These are phyloP conservation scores for Parmelia sp. DNA, from an alignment of 495 filamentous ascomycete genomes.

Conservation along the genomic window DNA sequence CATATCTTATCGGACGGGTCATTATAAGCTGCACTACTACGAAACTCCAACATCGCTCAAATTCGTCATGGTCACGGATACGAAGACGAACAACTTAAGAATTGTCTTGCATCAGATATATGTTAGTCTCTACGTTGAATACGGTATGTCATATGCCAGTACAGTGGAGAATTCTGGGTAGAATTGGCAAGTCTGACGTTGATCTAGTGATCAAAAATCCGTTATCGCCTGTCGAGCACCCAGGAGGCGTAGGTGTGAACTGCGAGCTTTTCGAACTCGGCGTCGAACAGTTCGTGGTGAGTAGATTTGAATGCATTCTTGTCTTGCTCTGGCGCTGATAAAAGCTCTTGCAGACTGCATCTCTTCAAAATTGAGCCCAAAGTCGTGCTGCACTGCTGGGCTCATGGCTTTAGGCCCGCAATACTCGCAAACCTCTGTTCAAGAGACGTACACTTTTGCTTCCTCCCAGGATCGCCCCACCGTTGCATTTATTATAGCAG, in stretches of 20 bases:
- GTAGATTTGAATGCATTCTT: conserved; percentile 19
- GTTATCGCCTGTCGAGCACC: conserved; percentile 82
- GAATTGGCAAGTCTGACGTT: conserved; percentile 9
- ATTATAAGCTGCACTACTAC: conserved; percentile 99
- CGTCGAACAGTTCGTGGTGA: conserved; percentile 75
- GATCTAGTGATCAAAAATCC: conserved; percentile 85
- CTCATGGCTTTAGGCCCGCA: background rate
- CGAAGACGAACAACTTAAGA: conserved; percentile 79
- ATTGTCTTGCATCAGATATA: conserved; percentile 96
- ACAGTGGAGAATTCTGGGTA: background rate
- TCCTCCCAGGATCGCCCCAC: conserved; percentile 1
- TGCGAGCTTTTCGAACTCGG: conserved; percentile 94
- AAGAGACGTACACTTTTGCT: background rate
- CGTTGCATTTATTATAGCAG: background rate
- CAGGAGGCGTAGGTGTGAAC: conserved; percentile 77
- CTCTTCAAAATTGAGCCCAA: conserved; percentile 23
- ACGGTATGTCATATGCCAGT: conserved; percentile 51
- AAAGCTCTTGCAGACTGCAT: conserved; percentile 21
- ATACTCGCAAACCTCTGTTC: background rate
- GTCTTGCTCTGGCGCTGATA: conserved; percentile 6
- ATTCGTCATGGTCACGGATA: conserved; percentile 94
- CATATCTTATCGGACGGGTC: conserved; percentile 78
- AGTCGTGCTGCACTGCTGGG: background rate
- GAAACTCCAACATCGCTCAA: conserved; percentile 93
- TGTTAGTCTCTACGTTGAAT: conserved; percentile 95